Base-by-base conservation (phyloP, 768 basidiomycete species). In the Pluteus cervinus region DNA sequence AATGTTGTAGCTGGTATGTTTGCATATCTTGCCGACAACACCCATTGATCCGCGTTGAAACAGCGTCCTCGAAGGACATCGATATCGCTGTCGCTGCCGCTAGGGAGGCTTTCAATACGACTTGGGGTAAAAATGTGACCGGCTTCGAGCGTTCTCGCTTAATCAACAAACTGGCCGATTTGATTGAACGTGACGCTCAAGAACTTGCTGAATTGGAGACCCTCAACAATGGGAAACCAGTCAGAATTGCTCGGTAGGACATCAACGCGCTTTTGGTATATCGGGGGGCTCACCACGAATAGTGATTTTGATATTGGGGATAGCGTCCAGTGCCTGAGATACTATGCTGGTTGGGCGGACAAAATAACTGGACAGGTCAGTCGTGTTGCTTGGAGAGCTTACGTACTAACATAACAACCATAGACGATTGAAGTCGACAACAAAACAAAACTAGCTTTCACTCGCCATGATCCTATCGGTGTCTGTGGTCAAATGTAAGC, bases 301-400 rank as follows among this genome's bases (percentile, higher is more conserved):
- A 87, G 86, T 55, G 86, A 87, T 54, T 80, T 75, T 44, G 87
- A 91, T 55, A 83, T 91, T 26, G 79, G 76, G 26, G 87, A 90
- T 53, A 81, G 67, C 43, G 63, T 89, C 14, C 77, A 77, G 47
- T 88, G 86, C 52, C 61, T 90, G 36, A 73, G 88, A 34, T 96
- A 97, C 63, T 96, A 92, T 54, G 93, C 90, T 25, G 93, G 93
- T 16, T 93, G 86, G 86, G 88, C 89, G 7, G 93, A 97, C 66
- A 98, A 97, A 65, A 81, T 96, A 35, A 63, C 71, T 17, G 94
- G 96, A 15, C 79, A 93, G 75, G 84, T 82, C 45, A 48, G 61
- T 12, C n/a, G n/a, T 33, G 26, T 29, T 14, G n/a, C 18, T 20
- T 34, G 22, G 35, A 24, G 24, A 30, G 22, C 21, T 40, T 32